A percentile compares a stretch with the other conserved stretches of the same genome.
phyloP scores from a whole-genome alignment of 768 basidiomycete species.

The Pleurotus platypus region DNA sequence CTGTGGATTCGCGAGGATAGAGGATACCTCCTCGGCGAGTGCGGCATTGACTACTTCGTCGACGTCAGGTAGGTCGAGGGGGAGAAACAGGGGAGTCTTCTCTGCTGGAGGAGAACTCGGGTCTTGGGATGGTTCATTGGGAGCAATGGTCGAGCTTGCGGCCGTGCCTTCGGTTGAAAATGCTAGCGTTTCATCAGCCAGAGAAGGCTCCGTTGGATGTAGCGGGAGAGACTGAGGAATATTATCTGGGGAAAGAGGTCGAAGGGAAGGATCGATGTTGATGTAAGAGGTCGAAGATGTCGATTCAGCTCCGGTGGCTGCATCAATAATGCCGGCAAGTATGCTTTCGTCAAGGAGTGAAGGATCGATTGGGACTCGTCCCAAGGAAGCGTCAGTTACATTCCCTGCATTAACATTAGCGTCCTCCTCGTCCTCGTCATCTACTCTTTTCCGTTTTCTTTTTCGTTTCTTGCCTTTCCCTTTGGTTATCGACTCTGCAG shows the following conservation, averaged over 20 bases:
- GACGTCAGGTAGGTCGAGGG: conserved; percentile 22
- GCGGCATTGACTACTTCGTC: conserved; percentile 62
- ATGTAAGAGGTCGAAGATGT: conserved; percentile 27
- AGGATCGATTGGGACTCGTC: conserved; percentile 48
- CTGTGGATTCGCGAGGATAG: conserved; percentile 59
- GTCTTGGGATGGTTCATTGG: conserved; percentile 10
- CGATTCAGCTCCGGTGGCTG: conserved; percentile 35
- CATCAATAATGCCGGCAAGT: conserved; percentile 48
- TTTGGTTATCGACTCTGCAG: conserved; percentile 21
- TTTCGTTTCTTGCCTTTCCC: conserved; percentile 22
- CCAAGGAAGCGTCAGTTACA: conserved; percentile 16
- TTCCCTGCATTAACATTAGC: conserved; percentile 24
- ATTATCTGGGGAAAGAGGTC: conserved; percentile 13
- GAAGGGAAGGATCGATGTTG: background rate
- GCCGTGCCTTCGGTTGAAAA: conserved; percentile 9
- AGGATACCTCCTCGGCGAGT: conserved; percentile 68
- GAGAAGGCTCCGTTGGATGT: conserved; percentile 39
- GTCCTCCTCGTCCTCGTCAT: conserved; percentile 31
- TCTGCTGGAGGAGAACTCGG: conserved; percentile 4
- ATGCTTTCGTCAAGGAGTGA: conserved; percentile 65
- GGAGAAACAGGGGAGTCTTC: conserved; percentile 9
- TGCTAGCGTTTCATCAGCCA: background rate
- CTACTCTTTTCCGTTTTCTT: conserved; percentile 36
- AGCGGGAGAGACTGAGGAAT: conserved; percentile 42
- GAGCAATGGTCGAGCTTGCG: background rate